phyloP scores from a whole-genome alignment of 1,284 basidiomycete genomes.

The Malassezia psittaci region DNA sequence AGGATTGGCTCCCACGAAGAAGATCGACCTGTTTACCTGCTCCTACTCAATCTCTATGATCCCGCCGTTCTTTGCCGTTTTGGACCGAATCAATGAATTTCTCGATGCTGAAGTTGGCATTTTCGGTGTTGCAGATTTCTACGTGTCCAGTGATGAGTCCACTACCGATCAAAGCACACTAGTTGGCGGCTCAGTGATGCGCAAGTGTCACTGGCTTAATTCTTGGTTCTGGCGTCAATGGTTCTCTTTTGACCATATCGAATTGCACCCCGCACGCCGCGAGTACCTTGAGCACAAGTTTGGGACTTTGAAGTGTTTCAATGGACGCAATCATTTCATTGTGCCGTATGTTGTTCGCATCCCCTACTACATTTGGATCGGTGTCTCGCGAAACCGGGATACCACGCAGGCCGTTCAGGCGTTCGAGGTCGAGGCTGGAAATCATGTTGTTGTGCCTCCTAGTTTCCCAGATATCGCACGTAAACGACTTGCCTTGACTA shows the following conservation, averaged over 20 bases:
- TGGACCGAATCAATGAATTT: slow-evolving; percentile 63
- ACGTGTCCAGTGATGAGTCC: slow-evolving; percentile 60
- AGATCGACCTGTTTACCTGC: slow-evolving; percentile 46
- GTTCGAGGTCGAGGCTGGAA: slow-evolving; percentile 64
- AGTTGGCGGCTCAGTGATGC: slow-evolving; percentile 61
- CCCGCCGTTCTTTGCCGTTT: slow-evolving; percentile 61
- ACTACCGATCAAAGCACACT: slow-evolving; percentile 53
- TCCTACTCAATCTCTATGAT: slow-evolving; percentile 46
- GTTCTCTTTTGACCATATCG: slow-evolving; percentile 70
- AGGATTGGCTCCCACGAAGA: slow-evolving; percentile 27
- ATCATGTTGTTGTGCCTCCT: slow-evolving; percentile 49
- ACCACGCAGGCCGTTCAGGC: slow-evolving; percentile 57
- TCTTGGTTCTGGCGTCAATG: slow-evolving; percentile 60
- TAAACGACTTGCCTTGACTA: slow-evolving; percentile 35
- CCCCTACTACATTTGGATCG: slow-evolving; percentile 68
- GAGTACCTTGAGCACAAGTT: slow-evolving; percentile 73
- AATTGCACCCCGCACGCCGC: slow-evolving; percentile 56
- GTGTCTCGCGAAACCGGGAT: slow-evolving; percentile 60
- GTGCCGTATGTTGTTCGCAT: slow-evolving; percentile 61
- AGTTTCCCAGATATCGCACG: slow-evolving; percentile 41
- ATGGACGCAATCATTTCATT: slow-evolving; percentile 64
- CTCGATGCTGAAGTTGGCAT: slow-evolving; percentile 60
- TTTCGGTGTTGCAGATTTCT: slow-evolving; percentile 68
- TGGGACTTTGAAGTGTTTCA: slow-evolving; percentile 59
- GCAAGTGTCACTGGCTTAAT: slow-evolving; percentile 63